Evolutionary conservation across 352 stramenopile species (phyloP).

Genomic region (Thalassiosira livingstoniorum): DNA sequence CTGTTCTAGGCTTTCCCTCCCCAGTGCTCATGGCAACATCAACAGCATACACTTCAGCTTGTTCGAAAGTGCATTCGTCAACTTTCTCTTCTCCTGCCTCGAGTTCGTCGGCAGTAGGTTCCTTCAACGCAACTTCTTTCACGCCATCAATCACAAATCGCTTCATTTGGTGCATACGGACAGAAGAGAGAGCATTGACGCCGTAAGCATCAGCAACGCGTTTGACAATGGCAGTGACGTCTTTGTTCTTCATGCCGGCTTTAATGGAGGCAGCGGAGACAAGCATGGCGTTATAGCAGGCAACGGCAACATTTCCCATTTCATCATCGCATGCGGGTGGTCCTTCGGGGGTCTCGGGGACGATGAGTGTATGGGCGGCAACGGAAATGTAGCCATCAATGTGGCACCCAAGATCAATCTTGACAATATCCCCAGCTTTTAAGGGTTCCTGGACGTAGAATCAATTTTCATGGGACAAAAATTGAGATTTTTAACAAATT

Average conservation of each 20-base stretch:
- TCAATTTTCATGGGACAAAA: background rate
- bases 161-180: slow-evolving; percentile 99
- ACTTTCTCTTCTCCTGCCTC: slow-evolving; percentile 86
- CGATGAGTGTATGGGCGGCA: slow-evolving; percentile 96
- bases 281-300: slow-evolving; percentile 97
- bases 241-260: slow-evolving; percentile 95
- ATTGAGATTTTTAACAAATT: slow-evolving; percentile 1
- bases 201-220: slow-evolving; percentile 95
- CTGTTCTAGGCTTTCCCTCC: slow-evolving; percentile 92
- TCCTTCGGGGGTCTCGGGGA: slow-evolving; percentile 77
- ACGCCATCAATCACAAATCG: slow-evolving; percentile 98
- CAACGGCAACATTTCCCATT: slow-evolving; percentile 95
- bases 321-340: slow-evolving; percentile 56
- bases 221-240: slow-evolving; percentile 94
- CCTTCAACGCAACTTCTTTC: slow-evolving; percentile 90
- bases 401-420: slow-evolving; percentile 98
- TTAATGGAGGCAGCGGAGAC: slow-evolving; percentile 96
- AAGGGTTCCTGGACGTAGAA: slow-evolving; percentile 70
- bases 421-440: slow-evolving; percentile 91
- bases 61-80: slow-evolving; percentile 92
- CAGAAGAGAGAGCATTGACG: slow-evolving; percentile 96
- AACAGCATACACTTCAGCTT: slow-evolving; percentile 98
- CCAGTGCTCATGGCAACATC: slow-evolving; percentile 99
- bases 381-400: slow-evolving; percentile 99
- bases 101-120: slow-evolving; percentile 73